Conservation (phyloP, 1,284 basidiomycete species). For the Leccinum ponderosum region DNA sequence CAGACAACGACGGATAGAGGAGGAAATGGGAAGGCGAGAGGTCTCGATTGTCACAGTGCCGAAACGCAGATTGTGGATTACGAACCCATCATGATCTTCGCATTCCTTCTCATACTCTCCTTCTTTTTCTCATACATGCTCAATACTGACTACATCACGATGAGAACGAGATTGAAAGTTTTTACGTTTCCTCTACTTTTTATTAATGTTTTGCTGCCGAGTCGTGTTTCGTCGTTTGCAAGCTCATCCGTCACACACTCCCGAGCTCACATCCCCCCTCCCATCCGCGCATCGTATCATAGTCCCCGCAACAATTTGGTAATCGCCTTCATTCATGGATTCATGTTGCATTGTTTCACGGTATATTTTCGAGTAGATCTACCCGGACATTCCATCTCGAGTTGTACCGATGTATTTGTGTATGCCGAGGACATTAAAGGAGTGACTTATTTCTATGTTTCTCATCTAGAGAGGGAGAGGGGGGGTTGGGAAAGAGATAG, state of each 20-base stretch:
- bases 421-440: slow-evolving; percentile 36
- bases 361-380: slow-evolving; percentile 40
- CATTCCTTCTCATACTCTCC: not conserved
- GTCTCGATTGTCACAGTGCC: slow-evolving; percentile 81
- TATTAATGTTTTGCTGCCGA: slow-evolving; percentile 18
- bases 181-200: slow-evolving; percentile 10
- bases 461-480: not conserved
- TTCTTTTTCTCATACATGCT: slow-evolving; percentile 11
- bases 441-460: slow-evolving; percentile 35
- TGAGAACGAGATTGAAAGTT: slow-evolving; percentile 10
- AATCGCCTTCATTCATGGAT: slow-evolving; percentile 34
- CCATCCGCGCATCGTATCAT: slow-evolving; percentile 27
- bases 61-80: slow-evolving; percentile 68
- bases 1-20: slow-evolving; percentile 70
- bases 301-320: slow-evolving; percentile 27
- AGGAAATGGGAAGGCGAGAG: slow-evolving; percentile 75
- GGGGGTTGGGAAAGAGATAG: not conserved
- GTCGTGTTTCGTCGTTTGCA: slow-evolving; percentile 16
- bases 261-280: slow-evolving; percentile 1
- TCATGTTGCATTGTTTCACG: slow-evolving; percentile 34
- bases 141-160: slow-evolving; percentile 27
- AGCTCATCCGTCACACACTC: not conserved
- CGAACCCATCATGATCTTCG: slow-evolving; percentile 54
- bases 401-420: slow-evolving; percentile 36
- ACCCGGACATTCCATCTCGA: slow-evolving; percentile 34